Evolutionary conservation across 2,329 filamentous ascomycete genomes (phyloP).

Genomic region (Xylogone sp.): DNA sequence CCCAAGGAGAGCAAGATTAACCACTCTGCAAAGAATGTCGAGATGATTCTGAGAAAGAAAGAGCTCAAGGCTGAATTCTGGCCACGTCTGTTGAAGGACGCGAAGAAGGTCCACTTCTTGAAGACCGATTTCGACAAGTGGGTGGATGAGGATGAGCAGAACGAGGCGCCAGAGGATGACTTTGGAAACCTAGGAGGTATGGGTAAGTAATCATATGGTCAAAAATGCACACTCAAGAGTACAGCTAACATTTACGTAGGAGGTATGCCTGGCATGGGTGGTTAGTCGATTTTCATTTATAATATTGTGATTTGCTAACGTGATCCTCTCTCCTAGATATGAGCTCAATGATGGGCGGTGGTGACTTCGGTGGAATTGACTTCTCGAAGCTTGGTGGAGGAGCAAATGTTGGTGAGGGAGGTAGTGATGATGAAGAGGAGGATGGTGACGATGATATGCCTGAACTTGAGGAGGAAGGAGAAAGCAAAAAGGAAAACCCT

Average conservation of each 20-base stretch:
- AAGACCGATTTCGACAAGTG: constrained; percentile 97
- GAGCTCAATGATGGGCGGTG: constrained; percentile 37
- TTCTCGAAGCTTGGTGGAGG: constrained; percentile 84
- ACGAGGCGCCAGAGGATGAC: constrained; percentile 82
- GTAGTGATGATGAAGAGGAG: constrained; percentile 30
- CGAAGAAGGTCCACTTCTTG: constrained; percentile 87
- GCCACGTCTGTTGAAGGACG: constrained; percentile 89
- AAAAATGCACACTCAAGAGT: constrained; percentile 2
- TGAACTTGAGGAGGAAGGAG: constrained; percentile 64
- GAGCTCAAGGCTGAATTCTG: constrained; percentile 92
- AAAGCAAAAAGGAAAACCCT: constrained; percentile 37
- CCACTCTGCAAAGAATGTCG: constrained; percentile 84
- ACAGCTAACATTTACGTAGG: constrained; percentile 1
- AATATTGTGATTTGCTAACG: constrained; percentile 21
- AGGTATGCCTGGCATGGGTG: constrained; percentile 38
- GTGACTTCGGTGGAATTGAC: constrained; percentile 83
- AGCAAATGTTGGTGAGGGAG: constrained; percentile 44
- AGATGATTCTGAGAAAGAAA: constrained; percentile 95
- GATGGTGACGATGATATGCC: constrained; percentile 61
- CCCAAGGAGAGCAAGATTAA: constrained; percentile 76
- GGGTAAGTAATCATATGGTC: constrained; percentile 42
- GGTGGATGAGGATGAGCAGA: constrained; percentile 70
- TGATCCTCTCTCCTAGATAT: constrained; percentile 19
- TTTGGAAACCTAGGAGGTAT: constrained; percentile 63
- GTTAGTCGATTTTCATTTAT: constrained; percentile 11